Base-by-base conservation (phyloP, 495 filamentous ascomycete species). In the Emericellopsis terricola region DNA sequence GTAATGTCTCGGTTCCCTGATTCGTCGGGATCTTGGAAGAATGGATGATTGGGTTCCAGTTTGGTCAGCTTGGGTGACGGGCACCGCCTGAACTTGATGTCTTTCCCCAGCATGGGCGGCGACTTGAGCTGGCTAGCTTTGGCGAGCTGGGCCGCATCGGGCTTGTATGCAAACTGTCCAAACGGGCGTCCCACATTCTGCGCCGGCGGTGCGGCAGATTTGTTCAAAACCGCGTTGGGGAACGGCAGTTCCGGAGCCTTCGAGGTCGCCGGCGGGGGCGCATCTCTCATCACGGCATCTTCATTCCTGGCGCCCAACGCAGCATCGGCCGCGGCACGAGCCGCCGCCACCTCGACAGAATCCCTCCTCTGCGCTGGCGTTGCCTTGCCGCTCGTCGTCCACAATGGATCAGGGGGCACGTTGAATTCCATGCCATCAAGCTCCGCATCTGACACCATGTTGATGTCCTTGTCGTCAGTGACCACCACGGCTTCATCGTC, bases 51-150 rank as follows among this genome's bases (percentile, higher is more conserved):
- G 15, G 74, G 68, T 39, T 91, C 80, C 48, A 83, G 76, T 37
- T 78, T 65, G 18, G 83, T 87, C n/a, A 65, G 68, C 42, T 80
- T 72, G 0, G 86, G 86, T 8, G 83, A 89, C 0, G 62, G 56
- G 48, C 80, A 89, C 41, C 68, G 67, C 3, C 81, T 77, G 44
- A 93, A 82, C 15, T 62, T 57, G 33, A 93, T 62, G 36, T 87
- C 78, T 16, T 54, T 41, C 28, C 86, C 86, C 5, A 91, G 69
- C 82, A 93, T 87, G 2, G 85, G 86, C 13, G 86, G 85, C 53
- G 73, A 65, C 64, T 69, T 38, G 55, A 57, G 45, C 46, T 54
- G 30, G 50, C 57, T 40, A 56, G 41, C 56, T 40, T 47, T 51
- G 39, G 16, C 48, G 41, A 42, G 43, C 36, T 40, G 44, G 37